Evolutionary conservation across 2,329 filamentous ascomycete species (phyloP), one percentile per base, ranked within the genome.

Genomic region (Onygenales sp.): DNA sequence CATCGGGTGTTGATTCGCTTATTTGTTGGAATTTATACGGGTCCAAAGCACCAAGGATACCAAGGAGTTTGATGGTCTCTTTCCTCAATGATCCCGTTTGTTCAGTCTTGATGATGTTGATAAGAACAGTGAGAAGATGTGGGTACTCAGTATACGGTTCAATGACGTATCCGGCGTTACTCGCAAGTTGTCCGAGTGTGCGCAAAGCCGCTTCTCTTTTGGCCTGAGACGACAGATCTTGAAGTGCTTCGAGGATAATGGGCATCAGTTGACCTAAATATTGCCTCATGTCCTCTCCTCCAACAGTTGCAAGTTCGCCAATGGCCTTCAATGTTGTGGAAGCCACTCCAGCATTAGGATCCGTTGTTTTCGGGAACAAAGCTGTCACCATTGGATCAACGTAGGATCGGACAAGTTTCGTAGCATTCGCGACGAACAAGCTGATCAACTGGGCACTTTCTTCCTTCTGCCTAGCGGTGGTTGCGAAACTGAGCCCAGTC

Each of bases 121-220:
- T 92, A 9, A 98, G 74, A 32, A 97, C 87, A 56, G 93, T 90
- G 48, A 98, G 83, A 7, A 98, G 80, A 65, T 96, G 86, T 0
- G 94, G 93, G 62, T 97, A 95, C 56, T 98, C 91, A 47, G 92
- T 78, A 63, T 98, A 98, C 0, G 94, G 94, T 53, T 91, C 84
- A 56, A 98, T 97, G 51, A 98, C 94, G 71, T 98, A 98, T 61
- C 94, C 93, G 10, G 91, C 93, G 69, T 95, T 97, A 65, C 90
- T 95, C 5, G 93, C 90, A 52, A 98, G 75, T 66, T 97, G 91
- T 17, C 92, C 92, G 0, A 98, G 78, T 0, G 93, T 93, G 59
- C 88, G 87, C 34, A 98, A 77, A 2, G 93, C 92, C 5, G 94
- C 88, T 68, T 95, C 91, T 52, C 93, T 84, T 71, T 97, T 97